Conservation (phyloP, 1,284 basidiomycete genomes). For the Rhodotorula sp. region DNA sequence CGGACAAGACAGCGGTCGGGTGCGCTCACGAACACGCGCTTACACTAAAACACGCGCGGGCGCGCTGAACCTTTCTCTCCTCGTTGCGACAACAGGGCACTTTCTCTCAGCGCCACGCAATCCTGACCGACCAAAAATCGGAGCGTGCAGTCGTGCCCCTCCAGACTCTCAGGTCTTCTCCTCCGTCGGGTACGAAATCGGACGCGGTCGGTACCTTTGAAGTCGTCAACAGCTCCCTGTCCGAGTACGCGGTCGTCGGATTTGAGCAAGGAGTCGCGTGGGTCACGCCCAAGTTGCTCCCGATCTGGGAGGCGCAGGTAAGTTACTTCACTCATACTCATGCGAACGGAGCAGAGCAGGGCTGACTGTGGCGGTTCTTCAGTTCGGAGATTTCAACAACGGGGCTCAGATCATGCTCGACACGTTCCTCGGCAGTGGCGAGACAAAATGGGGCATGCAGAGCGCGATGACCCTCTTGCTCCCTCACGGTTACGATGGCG, state of each 20-base stretch:
- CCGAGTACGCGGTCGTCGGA: constrained; percentile 50
- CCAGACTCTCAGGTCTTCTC: constrained; percentile 16
- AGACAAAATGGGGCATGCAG: constrained; percentile 53
- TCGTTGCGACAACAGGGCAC: constrained; percentile 57
- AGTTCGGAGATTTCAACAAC: constrained; percentile 72
- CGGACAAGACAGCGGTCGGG: constrained; percentile 80
- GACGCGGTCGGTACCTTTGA: constrained; percentile 50
- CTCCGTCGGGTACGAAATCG: neutral
- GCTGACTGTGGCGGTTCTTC: neutral
- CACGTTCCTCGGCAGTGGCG: constrained; percentile 75
- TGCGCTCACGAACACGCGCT: neutral
- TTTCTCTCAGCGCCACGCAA: constrained; percentile 85
- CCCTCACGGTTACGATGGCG: constrained; percentile 58
- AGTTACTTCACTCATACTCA: neutral
- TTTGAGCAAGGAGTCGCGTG: constrained; percentile 87
- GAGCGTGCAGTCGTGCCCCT: constrained; percentile 29
- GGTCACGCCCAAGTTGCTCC: constrained; percentile 72
- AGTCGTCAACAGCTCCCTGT: constrained; percentile 45
- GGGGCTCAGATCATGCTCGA: constrained; percentile 69
- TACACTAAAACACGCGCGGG: too few relatives aligned
- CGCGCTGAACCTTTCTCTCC: too few relatives aligned
- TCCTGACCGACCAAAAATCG: constrained; percentile 74
- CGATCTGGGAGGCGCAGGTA: constrained; percentile 85
- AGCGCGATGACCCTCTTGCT: constrained; percentile 41
- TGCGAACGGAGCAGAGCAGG: neutral